Percentiles rank a stretch among this genome's conserved stretches.
Conservation (phyloP, 1,284 basidiomycete species). For the Vanrija humicola region DNA sequence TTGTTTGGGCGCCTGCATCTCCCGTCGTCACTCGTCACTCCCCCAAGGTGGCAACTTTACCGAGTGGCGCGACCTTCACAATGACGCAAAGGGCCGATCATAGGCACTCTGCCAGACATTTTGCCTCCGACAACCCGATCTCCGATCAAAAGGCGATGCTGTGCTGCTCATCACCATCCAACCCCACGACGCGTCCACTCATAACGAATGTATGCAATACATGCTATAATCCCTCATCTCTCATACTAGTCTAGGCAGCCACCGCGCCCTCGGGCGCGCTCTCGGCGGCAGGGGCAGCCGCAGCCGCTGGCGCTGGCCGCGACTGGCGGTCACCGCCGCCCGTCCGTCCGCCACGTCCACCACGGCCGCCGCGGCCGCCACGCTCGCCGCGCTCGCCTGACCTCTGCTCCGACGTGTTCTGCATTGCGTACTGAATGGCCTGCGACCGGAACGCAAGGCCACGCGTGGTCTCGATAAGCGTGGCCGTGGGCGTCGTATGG, state of each 20-base stretch:
- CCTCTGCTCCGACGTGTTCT: constrained; percentile 26
- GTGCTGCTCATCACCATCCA: too few species aligned
- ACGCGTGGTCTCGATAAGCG: constrained; percentile 92
- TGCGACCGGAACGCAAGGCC: constrained; percentile 87
- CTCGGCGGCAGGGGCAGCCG: constrained; percentile 1
- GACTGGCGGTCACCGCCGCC: constrained; percentile 13
- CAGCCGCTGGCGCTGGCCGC: constrained; percentile 5
- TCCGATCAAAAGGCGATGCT: too few species aligned
- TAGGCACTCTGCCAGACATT: too few species aligned
- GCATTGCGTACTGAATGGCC: constrained; percentile 79
- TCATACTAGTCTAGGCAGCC: constrained; percentile 10
- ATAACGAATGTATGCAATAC: constrained; percentile 18
- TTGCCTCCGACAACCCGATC: too few species aligned
- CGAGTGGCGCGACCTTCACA: too few species aligned
- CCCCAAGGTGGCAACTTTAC: too few species aligned
- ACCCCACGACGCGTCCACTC: too few species aligned
- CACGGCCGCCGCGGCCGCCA: constrained; percentile 31
- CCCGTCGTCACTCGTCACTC: too few species aligned
- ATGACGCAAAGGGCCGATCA: too few species aligned
- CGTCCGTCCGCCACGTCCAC: constrained; percentile 27
- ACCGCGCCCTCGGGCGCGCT: constrained; percentile 6
- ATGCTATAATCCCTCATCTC: constrained; percentile 7
- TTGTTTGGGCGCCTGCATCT: too few species aligned
- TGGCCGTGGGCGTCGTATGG: constrained; percentile 84
- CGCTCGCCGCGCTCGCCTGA: constrained; percentile 25